Evolutionary conservation across 805 yeast species (phyloP).

Genomic region (Saturnispora dispora): DNA sequence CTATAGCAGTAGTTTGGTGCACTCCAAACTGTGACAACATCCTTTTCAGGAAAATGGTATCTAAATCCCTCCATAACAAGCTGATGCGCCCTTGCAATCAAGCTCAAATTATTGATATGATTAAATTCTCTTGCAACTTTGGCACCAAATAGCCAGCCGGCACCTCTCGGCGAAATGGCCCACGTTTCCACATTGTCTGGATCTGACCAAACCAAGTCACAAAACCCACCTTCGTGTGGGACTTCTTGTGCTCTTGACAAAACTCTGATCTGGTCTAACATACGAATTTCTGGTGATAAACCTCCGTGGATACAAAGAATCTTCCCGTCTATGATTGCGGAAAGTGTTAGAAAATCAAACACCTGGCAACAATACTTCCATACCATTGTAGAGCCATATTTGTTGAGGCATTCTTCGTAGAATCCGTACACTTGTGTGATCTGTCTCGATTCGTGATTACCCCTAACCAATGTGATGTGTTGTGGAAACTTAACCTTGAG

Average conservation of each 20-base stretch:
- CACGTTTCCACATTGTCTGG: slow-evolving; percentile 97
- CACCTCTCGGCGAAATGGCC: slow-evolving; percentile 98
- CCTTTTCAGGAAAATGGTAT: slow-evolving; percentile 92
- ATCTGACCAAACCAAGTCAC: slow-evolving; percentile 96
- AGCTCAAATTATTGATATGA: slow-evolving; percentile 79
- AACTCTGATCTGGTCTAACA: slow-evolving; percentile 94
- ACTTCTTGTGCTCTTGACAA: slow-evolving; percentile 94
- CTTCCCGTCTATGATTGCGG: slow-evolving; percentile 93
- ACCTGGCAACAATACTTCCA: slow-evolving; percentile 97
- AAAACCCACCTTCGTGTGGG: slow-evolving; percentile 98
- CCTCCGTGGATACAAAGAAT: slow-evolving; percentile 97
- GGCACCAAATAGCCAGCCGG: slow-evolving; percentile 96
- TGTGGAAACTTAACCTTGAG: slow-evolving; percentile 62
- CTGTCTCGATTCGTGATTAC: slow-evolving; percentile 96
- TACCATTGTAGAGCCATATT: slow-evolving; percentile 89
- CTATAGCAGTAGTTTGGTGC: slow-evolving; percentile 97
- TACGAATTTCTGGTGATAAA: slow-evolving; percentile 90
- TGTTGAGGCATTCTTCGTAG: slow-evolving; percentile 89
- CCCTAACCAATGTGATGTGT: slow-evolving; percentile 85
- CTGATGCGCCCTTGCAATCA: slow-evolving; percentile 96
- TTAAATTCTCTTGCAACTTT: slow-evolving; percentile 93
- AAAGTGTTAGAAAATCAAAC: slow-evolving; percentile 85
- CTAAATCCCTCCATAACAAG: slow-evolving; percentile 97
- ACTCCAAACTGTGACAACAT: slow-evolving; percentile 96
- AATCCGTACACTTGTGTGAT: slow-evolving; percentile 98